Evolutionary conservation across 345 rosid species (phyloP), one percentile per base, ranked within the genome.

Genomic region (Pelargonium nanum): DNA sequence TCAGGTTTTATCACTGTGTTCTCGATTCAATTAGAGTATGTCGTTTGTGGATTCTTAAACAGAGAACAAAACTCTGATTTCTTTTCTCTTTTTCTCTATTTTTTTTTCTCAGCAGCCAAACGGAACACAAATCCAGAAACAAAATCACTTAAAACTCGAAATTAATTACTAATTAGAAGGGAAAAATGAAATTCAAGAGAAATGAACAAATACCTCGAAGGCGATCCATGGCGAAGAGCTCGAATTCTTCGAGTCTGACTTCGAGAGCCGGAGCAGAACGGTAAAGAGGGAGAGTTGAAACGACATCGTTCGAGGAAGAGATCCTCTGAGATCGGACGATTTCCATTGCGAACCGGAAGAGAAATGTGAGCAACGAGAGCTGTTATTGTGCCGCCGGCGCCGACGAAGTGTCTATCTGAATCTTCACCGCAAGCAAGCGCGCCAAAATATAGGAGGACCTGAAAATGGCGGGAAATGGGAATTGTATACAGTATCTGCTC

Each of bases 181-280:
- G 8, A 24, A 19, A 25, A 51, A 17, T 4, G 7, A 7, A 13
- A 4, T 7, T 2, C 53, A 19, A 23, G 16, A 23, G 19, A 25
- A 17, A 19, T 1, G 25, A 22, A 56, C 10, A 24, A 20, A 21
- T 23, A 93, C 99, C 99, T 75, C 90, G 85, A 61, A 93, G 82
- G 59, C 95, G 92, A 81, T 89, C 95, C 56, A 85, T 68, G 72
- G 99, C 94, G 71, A 80, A 89, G 74, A 82, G 86, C 81, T 89
- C 97, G 80, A 87, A 93, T 63, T 93, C 96, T 63, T 87, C 95
- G 51, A 87, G 85, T 40, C 97, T 82, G 70, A 89, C 95, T 68
- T 93, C 96, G 68, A 89, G 84, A 1, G 78, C n/a, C 51, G 96
- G 97, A 15, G 94, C 84, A 13, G 87, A 78, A 34, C 89, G 80